Base-by-base conservation (phyloP, 1,284 basidiomycete genomes). In the Melampsora allii-populina region DNA sequence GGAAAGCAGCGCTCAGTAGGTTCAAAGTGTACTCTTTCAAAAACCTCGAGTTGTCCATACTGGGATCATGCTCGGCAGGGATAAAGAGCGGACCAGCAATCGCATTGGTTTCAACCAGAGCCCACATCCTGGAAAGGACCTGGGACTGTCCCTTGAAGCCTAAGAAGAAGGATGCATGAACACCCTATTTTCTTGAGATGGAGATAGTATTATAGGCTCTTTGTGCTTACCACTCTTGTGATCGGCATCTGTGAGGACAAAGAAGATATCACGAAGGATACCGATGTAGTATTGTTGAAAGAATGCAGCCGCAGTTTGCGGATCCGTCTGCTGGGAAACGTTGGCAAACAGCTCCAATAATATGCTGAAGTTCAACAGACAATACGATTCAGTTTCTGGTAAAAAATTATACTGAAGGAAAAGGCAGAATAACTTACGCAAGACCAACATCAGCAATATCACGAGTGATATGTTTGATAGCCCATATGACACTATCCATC, bases 401-500 rank as follows among this genome's bases (percentile, higher is more conserved):
- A 12, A 61, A 3, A 61, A 4, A n/a, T 31, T 17, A 46, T 19
- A 46, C 27, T 48, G 5, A 21, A 75, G 42, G 42, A 42, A 14
- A 17, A 67, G 45, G 39, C 1, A 24, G 24, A 45, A 58, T 42
- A 9, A 67, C 75, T 33, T 7, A 75, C 92, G 90, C 92, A 77
- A 97, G 82, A 67, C 95, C 95, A 45, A 89, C 92, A 82, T 99
- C 96, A 31, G 94, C 92, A 79, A 99, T 98, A 83, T 98, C 96
- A 71, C 96, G 88, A 92, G 97, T 96, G 19, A 94, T 97, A 84
- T 99, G 96, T 84, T 98, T 99, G 85, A 98, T 96, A 14, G 94
- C 95, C 96, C 96, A 99, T 68, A 97, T 91, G 77, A 98, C 91
- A 78, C 93, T 94, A 83, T 98, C 96, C 88, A 98, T 97, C 82